Conservation (phyloP, 192 early-diverging fungal genomes). For the Umbelopsis vinacea region DNA sequence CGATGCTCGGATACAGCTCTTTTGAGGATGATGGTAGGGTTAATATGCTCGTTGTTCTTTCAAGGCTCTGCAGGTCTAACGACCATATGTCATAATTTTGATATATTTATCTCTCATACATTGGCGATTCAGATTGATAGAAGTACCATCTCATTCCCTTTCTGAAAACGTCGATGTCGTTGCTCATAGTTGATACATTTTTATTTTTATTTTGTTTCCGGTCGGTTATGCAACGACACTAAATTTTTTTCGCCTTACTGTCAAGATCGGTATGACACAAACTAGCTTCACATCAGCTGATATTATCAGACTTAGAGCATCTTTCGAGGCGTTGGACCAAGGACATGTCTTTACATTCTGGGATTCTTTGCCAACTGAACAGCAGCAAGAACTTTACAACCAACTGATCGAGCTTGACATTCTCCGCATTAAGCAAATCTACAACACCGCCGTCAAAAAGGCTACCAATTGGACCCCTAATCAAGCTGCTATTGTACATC, state of each 20-base stretch:
- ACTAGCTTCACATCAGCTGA: constrained; percentile 36
- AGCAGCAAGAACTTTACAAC: constrained; percentile 61
- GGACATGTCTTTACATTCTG: constrained; percentile 88
- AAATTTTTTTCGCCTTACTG: not conserved
- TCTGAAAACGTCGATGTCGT: no score
- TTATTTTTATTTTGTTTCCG: no score
- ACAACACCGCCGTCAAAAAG: constrained; percentile 69
- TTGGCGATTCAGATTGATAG: no score
- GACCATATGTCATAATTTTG: no score
- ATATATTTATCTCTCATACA: no score
- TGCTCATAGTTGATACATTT: no score
- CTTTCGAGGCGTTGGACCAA: constrained; percentile 77
- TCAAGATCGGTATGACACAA: not conserved
- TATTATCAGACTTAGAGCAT: constrained; percentile 54
- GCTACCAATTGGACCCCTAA: constrained; percentile 45
- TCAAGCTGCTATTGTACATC: constrained; percentile 57
- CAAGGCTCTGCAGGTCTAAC: no score
- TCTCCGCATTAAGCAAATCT: constrained; percentile 81
- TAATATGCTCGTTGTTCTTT: no score
- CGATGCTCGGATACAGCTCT: no score
- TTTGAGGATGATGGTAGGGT: no score
- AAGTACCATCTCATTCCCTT: no score
- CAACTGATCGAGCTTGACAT: constrained; percentile 80
- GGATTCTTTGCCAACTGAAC: constrained; percentile 62
- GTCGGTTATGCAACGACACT: no score